phyloP scores from a whole-genome alignment of 2,329 filamentous ascomycete genomes.

The Claviceps monticola region DNA sequence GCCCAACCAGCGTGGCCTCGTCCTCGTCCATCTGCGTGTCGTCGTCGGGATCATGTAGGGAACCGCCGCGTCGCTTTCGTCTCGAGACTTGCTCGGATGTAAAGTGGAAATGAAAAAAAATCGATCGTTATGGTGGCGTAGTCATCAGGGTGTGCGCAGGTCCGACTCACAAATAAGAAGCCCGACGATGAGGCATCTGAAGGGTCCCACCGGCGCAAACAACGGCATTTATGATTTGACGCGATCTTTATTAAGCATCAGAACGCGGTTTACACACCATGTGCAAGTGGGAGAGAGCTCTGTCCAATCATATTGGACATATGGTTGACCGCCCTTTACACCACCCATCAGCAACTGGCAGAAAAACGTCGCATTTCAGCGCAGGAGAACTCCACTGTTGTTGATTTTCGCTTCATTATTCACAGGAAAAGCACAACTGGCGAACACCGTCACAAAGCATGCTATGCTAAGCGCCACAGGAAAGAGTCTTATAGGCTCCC shows the following conservation, averaged over 20 bases:
- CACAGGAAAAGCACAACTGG: not conserved
- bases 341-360: too few relatives aligned
- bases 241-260: not conserved
- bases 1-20: not conserved
- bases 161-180: not conserved
- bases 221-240: not conserved
- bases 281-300: not conserved
- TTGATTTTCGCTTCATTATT: not conserved
- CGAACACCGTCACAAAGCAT: slow-evolving; percentile 8
- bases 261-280: not conserved
- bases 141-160: not conserved
- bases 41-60: not conserved
- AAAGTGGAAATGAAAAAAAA: not conserved
- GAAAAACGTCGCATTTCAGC: too few relatives aligned
- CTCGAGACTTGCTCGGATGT: not conserved
- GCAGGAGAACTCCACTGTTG: too few relatives aligned
- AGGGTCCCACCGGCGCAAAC: not conserved
- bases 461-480: slow-evolving; percentile 17
- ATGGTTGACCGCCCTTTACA: not conserved
- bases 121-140: not conserved
- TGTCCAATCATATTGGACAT: not conserved
- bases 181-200: not conserved
- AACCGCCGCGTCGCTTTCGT: not conserved
- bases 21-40: slow-evolving; percentile 10
- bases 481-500: slow-evolving; percentile 12